Conservation (phyloP, 1,284 basidiomycete species). For the Apiotrichum mycotoxinovorans region DNA sequence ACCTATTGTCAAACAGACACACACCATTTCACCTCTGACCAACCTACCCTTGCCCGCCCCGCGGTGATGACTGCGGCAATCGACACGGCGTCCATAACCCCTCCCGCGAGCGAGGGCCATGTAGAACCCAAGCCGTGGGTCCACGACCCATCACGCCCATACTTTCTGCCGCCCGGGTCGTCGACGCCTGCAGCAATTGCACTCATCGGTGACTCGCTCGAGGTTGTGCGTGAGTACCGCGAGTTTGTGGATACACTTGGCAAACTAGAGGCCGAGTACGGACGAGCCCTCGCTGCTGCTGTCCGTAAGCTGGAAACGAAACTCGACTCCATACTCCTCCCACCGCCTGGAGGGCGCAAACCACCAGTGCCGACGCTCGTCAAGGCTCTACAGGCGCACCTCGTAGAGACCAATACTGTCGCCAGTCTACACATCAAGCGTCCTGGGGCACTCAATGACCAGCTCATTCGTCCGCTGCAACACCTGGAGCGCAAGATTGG, state of each 20-base stretch:
- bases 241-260: conserved; percentile 24
- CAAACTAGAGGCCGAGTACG: conserved; percentile 20
- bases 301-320: conserved; percentile 20
- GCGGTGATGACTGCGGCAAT: neutral
- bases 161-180: conserved; percentile 17
- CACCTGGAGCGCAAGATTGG: conserved; percentile 15
- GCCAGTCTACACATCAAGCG: conserved; percentile 20
- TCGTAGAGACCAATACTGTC: conserved; percentile 12
- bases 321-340: conserved; percentile 6
- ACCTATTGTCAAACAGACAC: too few relatives aligned
- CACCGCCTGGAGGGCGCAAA: conserved; percentile 13
- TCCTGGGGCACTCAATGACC: conserved; percentile 9
- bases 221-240: conserved; percentile 21
- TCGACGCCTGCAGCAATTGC: conserved; percentile 1
- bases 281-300: conserved; percentile 13
- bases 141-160: conserved; percentile 12
- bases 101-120: neutral
- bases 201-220: conserved; percentile 19
- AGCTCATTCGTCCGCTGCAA: conserved; percentile 18
- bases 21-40: neutral
- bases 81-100: neutral
- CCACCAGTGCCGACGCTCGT: conserved; percentile 13
- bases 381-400: conserved; percentile 15
- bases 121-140: conserved; percentile 14
- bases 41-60: neutral